phyloP scores from a whole-genome alignment of 2,329 filamentous ascomycete genomes.

The Penicillium sp. region DNA sequence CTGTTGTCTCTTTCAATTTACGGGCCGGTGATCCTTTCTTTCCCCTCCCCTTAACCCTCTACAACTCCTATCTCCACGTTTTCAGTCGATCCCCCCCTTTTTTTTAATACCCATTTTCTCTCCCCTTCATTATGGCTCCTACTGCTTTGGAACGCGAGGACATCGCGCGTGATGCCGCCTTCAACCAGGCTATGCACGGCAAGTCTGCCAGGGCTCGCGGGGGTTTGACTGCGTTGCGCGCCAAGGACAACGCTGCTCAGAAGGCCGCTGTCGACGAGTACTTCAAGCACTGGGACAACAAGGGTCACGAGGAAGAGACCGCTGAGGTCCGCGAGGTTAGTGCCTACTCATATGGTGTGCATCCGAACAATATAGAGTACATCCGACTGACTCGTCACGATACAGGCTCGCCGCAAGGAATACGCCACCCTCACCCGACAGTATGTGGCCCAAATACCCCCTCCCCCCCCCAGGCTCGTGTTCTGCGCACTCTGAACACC shows the following conservation, averaged over 20 bases:
- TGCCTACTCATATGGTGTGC: neutral
- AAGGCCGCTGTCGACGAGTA: slow-evolving; percentile 82
- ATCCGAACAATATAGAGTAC: neutral
- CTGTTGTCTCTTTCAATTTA: slow-evolving; percentile 1
- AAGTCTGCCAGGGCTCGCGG: slow-evolving; percentile 62
- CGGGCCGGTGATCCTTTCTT: slow-evolving; percentile 9
- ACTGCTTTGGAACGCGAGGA: slow-evolving; percentile 70
- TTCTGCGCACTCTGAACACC: neutral
- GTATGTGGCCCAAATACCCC: slow-evolving; percentile 47
- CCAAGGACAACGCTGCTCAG: slow-evolving; percentile 73
- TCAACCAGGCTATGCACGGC: slow-evolving; percentile 84
- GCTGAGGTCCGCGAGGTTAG: slow-evolving; percentile 70
- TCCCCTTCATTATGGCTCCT: slow-evolving; percentile 45
- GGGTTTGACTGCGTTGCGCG: slow-evolving; percentile 75
- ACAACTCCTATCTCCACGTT: neutral
- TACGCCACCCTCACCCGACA: slow-evolving; percentile 92
- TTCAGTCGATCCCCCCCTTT: slow-evolving; percentile 6
- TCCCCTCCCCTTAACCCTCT: neutral
- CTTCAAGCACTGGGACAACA: slow-evolving; percentile 95
- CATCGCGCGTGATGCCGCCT: slow-evolving; percentile 77
- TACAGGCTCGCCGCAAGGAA: slow-evolving; percentile 69
- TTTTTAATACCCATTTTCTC: slow-evolving; percentile 15
- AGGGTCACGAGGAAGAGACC: slow-evolving; percentile 72
- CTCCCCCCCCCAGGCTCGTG: neutral
- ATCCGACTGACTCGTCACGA: slow-evolving; percentile 8